Evolutionary conservation across 2,329 filamentous ascomycete genomes (phyloP).

Genomic region (Thielaviopsis musarum): DNA sequence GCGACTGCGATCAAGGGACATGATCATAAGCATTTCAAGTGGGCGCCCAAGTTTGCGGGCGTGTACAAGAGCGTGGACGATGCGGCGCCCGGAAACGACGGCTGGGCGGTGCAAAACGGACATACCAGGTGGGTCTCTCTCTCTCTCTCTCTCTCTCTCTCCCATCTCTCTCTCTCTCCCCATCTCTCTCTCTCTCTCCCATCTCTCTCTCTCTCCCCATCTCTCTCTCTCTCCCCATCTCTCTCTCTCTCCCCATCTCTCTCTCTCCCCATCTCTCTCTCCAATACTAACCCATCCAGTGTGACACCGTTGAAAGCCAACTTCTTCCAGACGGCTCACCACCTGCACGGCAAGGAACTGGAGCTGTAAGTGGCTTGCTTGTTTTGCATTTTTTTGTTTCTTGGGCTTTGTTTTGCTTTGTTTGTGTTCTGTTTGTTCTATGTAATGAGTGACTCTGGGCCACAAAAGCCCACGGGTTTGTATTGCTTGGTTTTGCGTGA

Average conservation of each 20-base stretch:
- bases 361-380: conserved; percentile 52
- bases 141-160: conserved; percentile 1
- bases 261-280: conserved; percentile 1
- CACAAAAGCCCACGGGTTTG: neutral
- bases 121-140: conserved; percentile 53
- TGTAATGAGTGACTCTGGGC: neutral
- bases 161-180: neutral
- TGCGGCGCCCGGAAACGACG: conserved; percentile 68
- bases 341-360: conserved; percentile 52
- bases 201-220: neutral
- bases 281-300: conserved; percentile 27
- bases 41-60: conserved; percentile 75
- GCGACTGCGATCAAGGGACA: conserved; percentile 30
- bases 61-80: conserved; percentile 78
- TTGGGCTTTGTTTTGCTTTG: conserved; percentile 2
- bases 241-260: too few species aligned
- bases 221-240: conserved; percentile 1
- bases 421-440: neutral
- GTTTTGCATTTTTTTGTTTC: neutral
- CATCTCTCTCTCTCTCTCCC: conserved; percentile 1
- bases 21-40: conserved; percentile 81
- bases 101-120: conserved; percentile 79
- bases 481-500: neutral
- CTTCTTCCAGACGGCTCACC: conserved; percentile 59
- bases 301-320: conserved; percentile 85